Evolutionary conservation across 2,329 filamentous ascomycete genomes (phyloP).

Genomic region (Xylariaceae sp.): DNA sequence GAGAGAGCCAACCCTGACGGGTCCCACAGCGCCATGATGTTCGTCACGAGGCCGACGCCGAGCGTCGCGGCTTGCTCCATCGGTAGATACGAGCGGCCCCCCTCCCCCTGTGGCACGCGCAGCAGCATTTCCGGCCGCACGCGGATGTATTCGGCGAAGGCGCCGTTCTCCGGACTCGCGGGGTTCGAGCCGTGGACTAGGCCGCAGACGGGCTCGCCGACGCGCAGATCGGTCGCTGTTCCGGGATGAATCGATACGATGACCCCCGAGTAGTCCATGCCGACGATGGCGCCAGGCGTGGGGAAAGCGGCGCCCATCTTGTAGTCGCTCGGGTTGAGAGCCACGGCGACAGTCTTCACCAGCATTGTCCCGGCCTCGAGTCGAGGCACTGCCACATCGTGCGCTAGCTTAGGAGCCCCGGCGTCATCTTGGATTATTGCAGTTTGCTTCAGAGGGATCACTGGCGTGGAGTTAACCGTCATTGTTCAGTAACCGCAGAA

Average conservation of each 20-base stretch:
- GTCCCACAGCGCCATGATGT: constrained; percentile 7
- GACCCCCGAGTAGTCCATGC: constrained; percentile 1
- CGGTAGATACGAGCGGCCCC: not conserved
- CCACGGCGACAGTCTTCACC: constrained; percentile 5
- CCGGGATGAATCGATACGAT: not conserved
- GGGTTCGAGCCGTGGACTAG: constrained; percentile 14
- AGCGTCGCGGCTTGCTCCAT: constrained; percentile 13
- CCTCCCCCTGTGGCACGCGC: not conserved
- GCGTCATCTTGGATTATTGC: not conserved
- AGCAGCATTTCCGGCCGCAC: constrained; percentile 2
- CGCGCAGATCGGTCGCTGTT: not conserved
- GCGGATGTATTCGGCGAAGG: constrained; percentile 24
- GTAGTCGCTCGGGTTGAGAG: constrained; percentile 11
- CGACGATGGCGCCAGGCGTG: not conserved
- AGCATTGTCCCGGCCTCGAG: not conserved
- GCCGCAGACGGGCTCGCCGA: constrained; percentile 17
- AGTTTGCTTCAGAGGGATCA: not conserved
- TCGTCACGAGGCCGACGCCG: constrained; percentile 9
- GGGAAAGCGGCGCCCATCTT: constrained; percentile 5
- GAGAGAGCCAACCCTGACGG: not conserved
- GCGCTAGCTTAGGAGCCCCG: not conserved
- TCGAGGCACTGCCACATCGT: not conserved
- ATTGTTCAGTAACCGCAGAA: no score
- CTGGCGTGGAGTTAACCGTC: not conserved
- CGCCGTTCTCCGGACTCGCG: not conserved